These are phyloP conservation scores for Boletus smithii DNA, from an alignment of 1,284 basidiomycete genomes.

Conservation along the genomic window DNA sequence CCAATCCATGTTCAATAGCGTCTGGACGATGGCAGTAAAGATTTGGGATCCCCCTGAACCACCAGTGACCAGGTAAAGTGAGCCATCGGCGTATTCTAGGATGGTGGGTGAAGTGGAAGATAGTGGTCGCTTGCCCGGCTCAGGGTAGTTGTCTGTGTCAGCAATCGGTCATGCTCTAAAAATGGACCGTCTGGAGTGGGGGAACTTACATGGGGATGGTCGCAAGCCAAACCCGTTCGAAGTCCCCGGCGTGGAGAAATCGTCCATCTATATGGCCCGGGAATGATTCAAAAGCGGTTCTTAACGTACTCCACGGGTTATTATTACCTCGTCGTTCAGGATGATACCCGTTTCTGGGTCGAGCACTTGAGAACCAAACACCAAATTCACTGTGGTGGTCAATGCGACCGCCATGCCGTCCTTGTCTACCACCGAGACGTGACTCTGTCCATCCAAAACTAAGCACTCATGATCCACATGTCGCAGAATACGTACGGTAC, in stretches of 20 bases:
- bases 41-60: conserved; percentile 88
- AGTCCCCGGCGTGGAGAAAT: conserved; percentile 80
- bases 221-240: conserved; percentile 83
- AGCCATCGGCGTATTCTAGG: conserved; percentile 69
- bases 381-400: conserved; percentile 83
- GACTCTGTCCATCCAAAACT: conserved; percentile 51
- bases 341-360: conserved; percentile 85
- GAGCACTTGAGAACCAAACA: conserved; percentile 86
- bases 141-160: conserved; percentile 77
- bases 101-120: conserved; percentile 84
- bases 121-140: conserved; percentile 80
- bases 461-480: conserved; percentile 3
- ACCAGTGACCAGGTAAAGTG: conserved; percentile 72
- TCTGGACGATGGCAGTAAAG: conserved; percentile 77
- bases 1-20: conserved; percentile 79
- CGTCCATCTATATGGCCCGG: conserved; percentile 62
- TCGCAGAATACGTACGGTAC: conserved; percentile 59
- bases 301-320: neutral
- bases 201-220: conserved; percentile 73
- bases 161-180: conserved; percentile 3
- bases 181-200: neutral
- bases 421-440: conserved; percentile 77
- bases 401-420: conserved; percentile 83
- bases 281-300: conserved; percentile 8
- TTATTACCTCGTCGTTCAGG: conserved; percentile 75